Evolutionary conservation across 2,329 filamentous ascomycete species (phyloP).

Genomic region (Scleromitrula shiraiana): DNA sequence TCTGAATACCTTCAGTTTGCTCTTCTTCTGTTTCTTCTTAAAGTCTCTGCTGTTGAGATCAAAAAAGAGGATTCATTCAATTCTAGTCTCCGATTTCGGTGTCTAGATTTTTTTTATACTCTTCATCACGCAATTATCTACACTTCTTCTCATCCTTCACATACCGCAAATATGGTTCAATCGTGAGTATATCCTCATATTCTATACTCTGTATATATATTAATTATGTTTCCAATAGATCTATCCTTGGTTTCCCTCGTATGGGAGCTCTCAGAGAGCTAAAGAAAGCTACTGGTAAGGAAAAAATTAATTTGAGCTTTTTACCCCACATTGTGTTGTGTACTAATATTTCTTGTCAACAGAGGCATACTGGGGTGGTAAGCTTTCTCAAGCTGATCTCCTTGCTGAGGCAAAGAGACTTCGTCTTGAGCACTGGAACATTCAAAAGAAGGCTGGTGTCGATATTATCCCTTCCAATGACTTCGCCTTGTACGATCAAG

Average conservation of each 20-base stretch:
- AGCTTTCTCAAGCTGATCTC: constrained; percentile 85
- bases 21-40: background rate
- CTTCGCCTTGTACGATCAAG: constrained; percentile 98
- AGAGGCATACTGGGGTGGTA: constrained; percentile 94
- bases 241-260: constrained; percentile 96
- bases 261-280: constrained; percentile 98
- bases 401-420: constrained; percentile 94
- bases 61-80: background rate
- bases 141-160: constrained; percentile 7
- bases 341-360: constrained; percentile 1
- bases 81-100: constrained; percentile 6
- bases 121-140: background rate
- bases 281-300: constrained; percentile 82
- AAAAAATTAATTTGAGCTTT: background rate
- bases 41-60: no score
- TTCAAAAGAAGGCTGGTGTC: constrained; percentile 97
- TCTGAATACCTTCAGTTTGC: background rate
- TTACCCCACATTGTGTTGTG: constrained; percentile 9
- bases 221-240: constrained; percentile 18
- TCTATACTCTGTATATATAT: constrained; percentile 10
- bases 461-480: constrained; percentile 98
- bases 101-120: constrained; percentile 5
- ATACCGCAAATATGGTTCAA: constrained; percentile 47
- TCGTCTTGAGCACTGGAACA: constrained; percentile 95
- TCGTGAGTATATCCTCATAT: constrained; percentile 38